Base-by-base conservation (phyloP, 345 rosid genomes). In the Anastatica hierochuntica region DNA sequence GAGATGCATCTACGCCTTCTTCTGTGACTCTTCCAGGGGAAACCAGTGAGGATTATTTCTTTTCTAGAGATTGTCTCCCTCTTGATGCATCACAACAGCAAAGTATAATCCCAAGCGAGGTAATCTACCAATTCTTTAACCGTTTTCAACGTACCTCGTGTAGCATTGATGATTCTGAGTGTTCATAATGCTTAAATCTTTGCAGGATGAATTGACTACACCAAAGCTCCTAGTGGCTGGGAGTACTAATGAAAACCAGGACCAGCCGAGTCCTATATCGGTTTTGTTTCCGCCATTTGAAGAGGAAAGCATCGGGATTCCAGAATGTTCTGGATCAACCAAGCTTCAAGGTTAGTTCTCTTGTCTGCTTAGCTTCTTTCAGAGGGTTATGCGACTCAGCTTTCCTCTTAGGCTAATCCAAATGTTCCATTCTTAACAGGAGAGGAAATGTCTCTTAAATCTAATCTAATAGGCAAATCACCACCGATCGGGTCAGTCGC, bases 241-340 rank as follows among this genome's bases (percentile, higher is more conserved):
- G 76, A 72, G 8, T 62, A 63, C 35, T 67, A 76, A 53, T 46
- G 88, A 78, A 68, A 84, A 72, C 75, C 90, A 74, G 66, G 90
- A 85, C 71, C 95, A 88, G 64, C 97, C 85, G 14, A 94, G 95
- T 65, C 99, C 97, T 30, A 74, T 79, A 59, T 88, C 95, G 14
- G 95, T 85, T 76, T 70, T 94, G 60, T 88, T 88, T 34, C 81
- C 78, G 1, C 75, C 74, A 27, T 94, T 94, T 55, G 85, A 81
- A 41, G 94, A 88, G 62, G 88, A 85, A 70, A 76, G 75, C 63
- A 68, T 40, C 49, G 14, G 52, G 56, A 58, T 50, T 55, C 58
- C 66, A 17, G 86, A 74, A 66, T 70, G 53, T 30, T 75, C 77
- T 50, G 68, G 71, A 34, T 62, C 48, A 56, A 20, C 66, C 41